A percentile compares a stretch with the other conserved stretches of the same genome.
Conservation (phyloP, 1,139 yeast genomes). For the Candida glucosophila region DNA sequence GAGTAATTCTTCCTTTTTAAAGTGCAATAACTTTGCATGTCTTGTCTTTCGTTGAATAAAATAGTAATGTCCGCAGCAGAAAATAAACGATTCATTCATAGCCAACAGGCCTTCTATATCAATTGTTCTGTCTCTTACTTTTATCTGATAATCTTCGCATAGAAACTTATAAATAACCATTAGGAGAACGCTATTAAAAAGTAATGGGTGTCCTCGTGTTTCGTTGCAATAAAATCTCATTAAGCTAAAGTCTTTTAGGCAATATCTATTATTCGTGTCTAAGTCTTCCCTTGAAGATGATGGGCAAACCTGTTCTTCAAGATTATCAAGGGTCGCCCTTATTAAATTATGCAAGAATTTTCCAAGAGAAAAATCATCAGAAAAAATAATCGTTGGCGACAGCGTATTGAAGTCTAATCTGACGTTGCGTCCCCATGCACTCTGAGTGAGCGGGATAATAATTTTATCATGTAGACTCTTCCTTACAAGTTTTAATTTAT, state of each 20-base stretch:
- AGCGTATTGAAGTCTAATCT: background rate
- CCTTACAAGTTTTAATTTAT: constrained; percentile 7
- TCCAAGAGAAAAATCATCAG: constrained; percentile 2
- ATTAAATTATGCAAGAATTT: constrained; percentile 3
- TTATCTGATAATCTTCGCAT: too few species aligned
- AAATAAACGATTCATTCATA: too few species aligned
- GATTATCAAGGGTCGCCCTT: constrained; percentile 1
- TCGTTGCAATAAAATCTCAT: constrained; percentile 18
- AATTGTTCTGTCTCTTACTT: too few species aligned
- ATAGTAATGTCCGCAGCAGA: too few species aligned
- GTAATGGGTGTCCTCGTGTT: constrained; percentile 15
- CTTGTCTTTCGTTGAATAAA: too few species aligned
- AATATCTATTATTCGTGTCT: constrained; percentile 4
- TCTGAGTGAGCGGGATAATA: constrained; percentile 4
- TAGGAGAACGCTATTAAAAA: constrained; percentile 15
- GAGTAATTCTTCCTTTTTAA: constrained; percentile 6
- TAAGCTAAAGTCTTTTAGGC: constrained; percentile 20
- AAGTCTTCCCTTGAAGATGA: too few species aligned
- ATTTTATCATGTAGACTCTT: constrained; percentile 7
- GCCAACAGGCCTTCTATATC: too few species aligned
- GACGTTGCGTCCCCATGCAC: constrained; percentile 4
- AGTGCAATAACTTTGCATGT: too few species aligned
- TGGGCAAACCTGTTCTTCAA: too few species aligned
- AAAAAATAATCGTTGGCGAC: constrained; percentile 2
- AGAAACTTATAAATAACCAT: constrained; percentile 13